Evolutionary conservation across 306 rosid species (phyloP).

Genomic region (Quercus suber): DNA sequence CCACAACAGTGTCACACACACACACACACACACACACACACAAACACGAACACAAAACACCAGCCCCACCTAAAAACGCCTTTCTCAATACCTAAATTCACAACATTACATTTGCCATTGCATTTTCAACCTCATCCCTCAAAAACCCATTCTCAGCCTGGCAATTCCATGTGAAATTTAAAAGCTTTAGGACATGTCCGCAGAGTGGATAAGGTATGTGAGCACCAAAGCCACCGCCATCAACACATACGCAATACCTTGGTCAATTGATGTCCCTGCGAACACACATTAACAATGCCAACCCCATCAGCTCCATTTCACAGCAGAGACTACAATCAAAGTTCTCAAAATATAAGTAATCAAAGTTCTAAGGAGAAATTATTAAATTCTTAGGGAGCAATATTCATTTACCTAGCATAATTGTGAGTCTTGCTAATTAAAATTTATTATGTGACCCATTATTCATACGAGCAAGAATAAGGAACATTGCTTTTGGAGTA

Average conservation of each 20-base stretch:
- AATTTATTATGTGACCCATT: too few species aligned
- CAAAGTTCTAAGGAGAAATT: too few species aligned
- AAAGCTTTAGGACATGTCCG: slow-evolving; percentile 38
- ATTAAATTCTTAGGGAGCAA: too few species aligned
- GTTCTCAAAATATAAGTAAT: background rate
- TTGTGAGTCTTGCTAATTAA: too few species aligned
- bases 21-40: slow-evolving; percentile 2
- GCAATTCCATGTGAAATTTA: slow-evolving; percentile 2
- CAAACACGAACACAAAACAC: background rate
- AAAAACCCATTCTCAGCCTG: background rate
- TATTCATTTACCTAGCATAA: too few species aligned
- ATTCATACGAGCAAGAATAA: too few species aligned
- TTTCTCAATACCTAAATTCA: background rate
- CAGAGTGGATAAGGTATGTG: slow-evolving; percentile 59
- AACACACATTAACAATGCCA: background rate
- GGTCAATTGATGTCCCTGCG: slow-evolving; percentile 62
- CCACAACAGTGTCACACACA: background rate
- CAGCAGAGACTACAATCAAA: background rate
- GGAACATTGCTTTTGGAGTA: too few species aligned
- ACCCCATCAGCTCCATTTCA: background rate
- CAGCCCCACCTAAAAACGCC: background rate
- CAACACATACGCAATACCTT: slow-evolving; percentile 57
- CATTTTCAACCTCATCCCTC: too few species aligned
- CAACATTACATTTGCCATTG: background rate
- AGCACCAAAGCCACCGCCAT: slow-evolving; percentile 52